Conservation (phyloP, 139 green algal genomes). For the Coccomyxa sp. region DNA sequence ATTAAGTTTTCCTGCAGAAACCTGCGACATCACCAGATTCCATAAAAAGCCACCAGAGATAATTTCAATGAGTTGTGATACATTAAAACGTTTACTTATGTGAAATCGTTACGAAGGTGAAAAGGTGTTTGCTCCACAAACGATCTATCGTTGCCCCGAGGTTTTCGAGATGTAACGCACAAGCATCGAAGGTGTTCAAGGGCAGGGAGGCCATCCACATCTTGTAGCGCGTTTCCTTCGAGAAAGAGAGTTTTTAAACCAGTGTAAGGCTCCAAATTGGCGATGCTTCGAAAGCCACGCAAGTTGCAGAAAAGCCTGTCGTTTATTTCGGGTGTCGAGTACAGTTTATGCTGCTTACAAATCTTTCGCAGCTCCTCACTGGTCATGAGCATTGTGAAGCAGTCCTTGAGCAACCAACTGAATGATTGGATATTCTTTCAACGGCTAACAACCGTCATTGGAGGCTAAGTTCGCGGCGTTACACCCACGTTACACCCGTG, state of each 20-base stretch:
- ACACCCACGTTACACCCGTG: too few relatives aligned
- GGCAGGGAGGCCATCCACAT: slow-evolving; percentile 61
- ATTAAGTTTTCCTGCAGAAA: slow-evolving; percentile 86
- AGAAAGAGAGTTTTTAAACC: slow-evolving; percentile 80
- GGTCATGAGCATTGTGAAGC: slow-evolving; percentile 58
- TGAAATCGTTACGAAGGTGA: background rate
- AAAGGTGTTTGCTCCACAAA: background rate
- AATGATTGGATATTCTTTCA: too few relatives aligned
- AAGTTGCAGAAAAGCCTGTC: slow-evolving; percentile 85
- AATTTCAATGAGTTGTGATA: too few relatives aligned
- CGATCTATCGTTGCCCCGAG: background rate
- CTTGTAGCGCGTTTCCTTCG: slow-evolving; percentile 80
- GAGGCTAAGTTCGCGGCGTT: too few relatives aligned
- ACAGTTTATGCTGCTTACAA: slow-evolving; percentile 75
- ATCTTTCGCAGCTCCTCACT: slow-evolving; percentile 40
- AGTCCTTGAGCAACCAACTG: too few relatives aligned
- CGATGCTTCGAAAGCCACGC: slow-evolving; percentile 72
- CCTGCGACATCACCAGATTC: slow-evolving; percentile 21
- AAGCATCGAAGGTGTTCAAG: slow-evolving; percentile 78
- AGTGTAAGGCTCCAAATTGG: slow-evolving; percentile 67
- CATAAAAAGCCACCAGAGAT: background rate
- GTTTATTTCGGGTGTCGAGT: slow-evolving; percentile 75
- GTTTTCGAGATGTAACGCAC: slow-evolving; percentile 34
- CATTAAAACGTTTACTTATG: too few relatives aligned
- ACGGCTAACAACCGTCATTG: too few relatives aligned